Evolutionary conservation across 2,329 filamentous ascomycete genomes (phyloP).

Genomic region (Epichloe bromicola): DNA sequence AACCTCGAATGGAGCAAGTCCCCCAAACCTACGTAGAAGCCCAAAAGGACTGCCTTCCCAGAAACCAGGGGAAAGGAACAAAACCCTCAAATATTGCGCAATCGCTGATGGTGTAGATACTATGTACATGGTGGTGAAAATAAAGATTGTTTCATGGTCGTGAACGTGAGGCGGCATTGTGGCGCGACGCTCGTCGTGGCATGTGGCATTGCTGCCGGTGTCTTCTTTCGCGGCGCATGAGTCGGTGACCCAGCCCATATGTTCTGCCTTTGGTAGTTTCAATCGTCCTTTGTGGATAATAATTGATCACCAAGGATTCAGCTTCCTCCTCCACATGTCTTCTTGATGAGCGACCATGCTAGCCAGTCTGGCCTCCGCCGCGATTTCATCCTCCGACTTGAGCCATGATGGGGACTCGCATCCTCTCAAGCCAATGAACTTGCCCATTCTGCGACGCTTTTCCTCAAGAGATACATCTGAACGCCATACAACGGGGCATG

Average conservation of each 20-base stretch:
- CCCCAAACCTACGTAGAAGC: not conserved
- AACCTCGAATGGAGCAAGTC: not conserved
- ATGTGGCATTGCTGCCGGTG: slow-evolving; percentile 3
- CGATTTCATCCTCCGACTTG: slow-evolving; percentile 35
- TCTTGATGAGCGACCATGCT: slow-evolving; percentile 25
- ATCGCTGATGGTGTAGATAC: slow-evolving; percentile 2
- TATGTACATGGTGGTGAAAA: slow-evolving; percentile 1
- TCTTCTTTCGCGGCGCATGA: not conserved
- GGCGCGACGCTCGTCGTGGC: not conserved
- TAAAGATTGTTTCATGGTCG: not conserved
- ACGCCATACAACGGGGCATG: slow-evolving; percentile 53
- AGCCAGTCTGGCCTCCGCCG: slow-evolving; percentile 28
- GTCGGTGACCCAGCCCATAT: not conserved
- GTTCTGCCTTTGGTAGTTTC: no score
- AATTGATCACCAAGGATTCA: slow-evolving; percentile 15
- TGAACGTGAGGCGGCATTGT: not conserved
- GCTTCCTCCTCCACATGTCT: slow-evolving; percentile 35
- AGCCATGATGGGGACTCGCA: slow-evolving; percentile 26
- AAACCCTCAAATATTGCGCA: not conserved
- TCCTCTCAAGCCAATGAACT: slow-evolving; percentile 59
- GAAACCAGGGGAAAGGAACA: not conserved
- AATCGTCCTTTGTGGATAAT: no score
- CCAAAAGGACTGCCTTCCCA: not conserved
- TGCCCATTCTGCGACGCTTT: slow-evolving; percentile 59
- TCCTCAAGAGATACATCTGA: slow-evolving; percentile 42